A percentile compares a stretch with the other conserved stretches of the same genome.
phyloP scores from a whole-genome alignment of 2,329 filamentous ascomycete species.

The Neospermospora avenae region DNA sequence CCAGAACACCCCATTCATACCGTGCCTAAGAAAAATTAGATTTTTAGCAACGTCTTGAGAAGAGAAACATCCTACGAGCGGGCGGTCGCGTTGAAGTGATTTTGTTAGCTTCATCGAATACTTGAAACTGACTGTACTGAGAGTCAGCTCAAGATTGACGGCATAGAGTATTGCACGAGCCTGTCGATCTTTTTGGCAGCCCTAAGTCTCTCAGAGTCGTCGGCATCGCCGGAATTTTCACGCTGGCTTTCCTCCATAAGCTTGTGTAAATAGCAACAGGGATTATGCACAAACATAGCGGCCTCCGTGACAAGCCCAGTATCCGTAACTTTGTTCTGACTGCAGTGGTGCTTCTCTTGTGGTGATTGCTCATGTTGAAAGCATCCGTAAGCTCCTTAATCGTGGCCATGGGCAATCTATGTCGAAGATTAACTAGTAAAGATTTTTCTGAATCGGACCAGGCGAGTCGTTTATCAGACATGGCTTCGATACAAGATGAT shows the following conservation, averaged over 20 bases:
- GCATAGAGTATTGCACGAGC: neutral
- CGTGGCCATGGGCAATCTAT: neutral
- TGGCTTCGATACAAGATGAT: neutral
- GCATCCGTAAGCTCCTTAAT: neutral
- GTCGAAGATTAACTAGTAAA: neutral
- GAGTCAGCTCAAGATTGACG: neutral
- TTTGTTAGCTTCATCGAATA: neutral
- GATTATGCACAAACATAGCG: neutral
- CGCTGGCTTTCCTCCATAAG: neutral
- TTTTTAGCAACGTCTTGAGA: neutral
- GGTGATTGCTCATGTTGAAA: neutral
- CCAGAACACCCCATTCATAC: conserved; percentile 1
- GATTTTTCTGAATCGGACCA: neutral
- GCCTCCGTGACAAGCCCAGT: neutral
- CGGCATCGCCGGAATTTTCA: neutral
- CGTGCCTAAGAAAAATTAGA: neutral
- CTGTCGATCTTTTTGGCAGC: neutral
- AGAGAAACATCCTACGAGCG: neutral
- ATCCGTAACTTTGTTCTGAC: neutral
- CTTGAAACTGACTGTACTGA: neutral
- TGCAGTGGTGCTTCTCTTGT: neutral
- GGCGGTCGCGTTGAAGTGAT: neutral
- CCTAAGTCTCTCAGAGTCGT: neutral
- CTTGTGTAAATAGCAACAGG: neutral
- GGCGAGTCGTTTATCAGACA: neutral